A percentile compares a stretch with the other conserved stretches of the same genome.
Conservation (phyloP, 2,329 filamentous ascomycete species). For the Coniella vitis region DNA sequence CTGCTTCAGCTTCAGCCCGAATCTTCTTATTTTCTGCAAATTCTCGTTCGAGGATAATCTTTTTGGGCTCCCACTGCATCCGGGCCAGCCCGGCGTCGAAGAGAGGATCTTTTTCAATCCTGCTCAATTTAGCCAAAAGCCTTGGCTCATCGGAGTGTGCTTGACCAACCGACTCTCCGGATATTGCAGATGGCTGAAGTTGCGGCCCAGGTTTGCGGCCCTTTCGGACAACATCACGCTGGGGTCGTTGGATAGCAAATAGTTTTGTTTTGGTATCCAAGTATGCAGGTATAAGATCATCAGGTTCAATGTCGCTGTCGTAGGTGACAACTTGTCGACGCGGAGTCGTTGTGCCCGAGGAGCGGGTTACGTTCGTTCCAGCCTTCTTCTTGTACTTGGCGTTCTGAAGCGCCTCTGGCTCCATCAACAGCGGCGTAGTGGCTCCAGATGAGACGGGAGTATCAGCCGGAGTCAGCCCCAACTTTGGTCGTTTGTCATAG, state of each 20-base stretch:
- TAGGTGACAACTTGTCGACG: conserved; percentile 44
- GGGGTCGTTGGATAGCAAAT: conserved; percentile 53
- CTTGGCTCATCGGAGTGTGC: conserved; percentile 47
- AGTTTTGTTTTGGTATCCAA: conserved; percentile 64
- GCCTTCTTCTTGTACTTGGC: conserved; percentile 29
- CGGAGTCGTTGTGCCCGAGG: conserved; percentile 24
- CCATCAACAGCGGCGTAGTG: conserved; percentile 39
- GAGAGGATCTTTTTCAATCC: conserved; percentile 70
- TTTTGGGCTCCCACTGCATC: conserved; percentile 55
- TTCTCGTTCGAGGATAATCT: conserved; percentile 55
- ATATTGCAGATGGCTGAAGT: conserved; percentile 10
- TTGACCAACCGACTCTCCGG: conserved; percentile 23
- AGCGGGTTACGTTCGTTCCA: conserved; percentile 21
- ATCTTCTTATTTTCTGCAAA: conserved; percentile 43
- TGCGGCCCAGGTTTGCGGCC: conserved; percentile 25
- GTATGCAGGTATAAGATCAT: conserved; percentile 69
- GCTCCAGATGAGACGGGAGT: conserved; percentile 43
- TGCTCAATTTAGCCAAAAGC: conserved; percentile 65
- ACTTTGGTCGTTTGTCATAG: conserved; percentile 51
- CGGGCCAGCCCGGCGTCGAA: conserved; percentile 64
- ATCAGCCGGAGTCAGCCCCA: conserved; percentile 35
- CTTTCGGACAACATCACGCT: conserved; percentile 36
- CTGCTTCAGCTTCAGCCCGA: conserved; percentile 27
- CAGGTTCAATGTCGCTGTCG: conserved; percentile 67
- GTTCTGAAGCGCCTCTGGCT: conserved; percentile 26